Evolutionary conservation across 441 rosid species (phyloP), one percentile per base, ranked within the genome.

Genomic region (Biscutella laevigata): DNA sequence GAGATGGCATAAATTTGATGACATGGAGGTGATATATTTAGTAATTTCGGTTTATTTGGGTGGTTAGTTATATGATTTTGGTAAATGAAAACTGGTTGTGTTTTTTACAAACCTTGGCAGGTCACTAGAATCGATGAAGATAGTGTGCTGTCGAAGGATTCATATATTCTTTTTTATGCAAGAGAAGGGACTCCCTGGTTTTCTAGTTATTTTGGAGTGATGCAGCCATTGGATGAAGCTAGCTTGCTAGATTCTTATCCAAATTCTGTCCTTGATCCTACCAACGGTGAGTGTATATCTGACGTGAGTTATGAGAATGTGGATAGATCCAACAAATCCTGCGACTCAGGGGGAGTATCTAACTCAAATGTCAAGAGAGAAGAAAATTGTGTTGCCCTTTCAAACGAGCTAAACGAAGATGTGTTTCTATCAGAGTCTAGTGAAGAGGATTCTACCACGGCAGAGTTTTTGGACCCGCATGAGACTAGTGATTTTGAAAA

Each of bases 81-180:
- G 19, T 25, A 4, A 12, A 10, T 46, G 7, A 59, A 21, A 6
- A 28, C 24, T 12, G 26, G 12, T 48, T 38, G 39, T 65, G 11
- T 21, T 26, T 41, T 25, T 40, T 8, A 26, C 28, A 35, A 42
- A 42, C 14, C 22, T 52, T 3, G 67, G n/a, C 69, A 88, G 97
- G 86, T 88, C 12, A 58, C 43, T 25, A 66, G 53, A 39, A 70
- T 74, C 34, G 61, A 64, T 30, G 86, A 82, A 61, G 79, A 76
- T 3, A 19, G n/a, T 44, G 95, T 83, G 53, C 68, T 85, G 21
- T 74, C 83, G 59, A 69, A 75, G 49, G 76, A 78, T 36, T 80
- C 96, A 29, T 91, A 91, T 65, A 79, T 88, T 51, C 70, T 91
- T 37, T 82, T 85, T 55, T 91, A 91, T 70, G 84, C 80, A 7